These are phyloP conservation scores for Recurvomyces mirabilis DNA, from an alignment of 495 filamentous ascomycete species.

Conservation along the genomic window DNA sequence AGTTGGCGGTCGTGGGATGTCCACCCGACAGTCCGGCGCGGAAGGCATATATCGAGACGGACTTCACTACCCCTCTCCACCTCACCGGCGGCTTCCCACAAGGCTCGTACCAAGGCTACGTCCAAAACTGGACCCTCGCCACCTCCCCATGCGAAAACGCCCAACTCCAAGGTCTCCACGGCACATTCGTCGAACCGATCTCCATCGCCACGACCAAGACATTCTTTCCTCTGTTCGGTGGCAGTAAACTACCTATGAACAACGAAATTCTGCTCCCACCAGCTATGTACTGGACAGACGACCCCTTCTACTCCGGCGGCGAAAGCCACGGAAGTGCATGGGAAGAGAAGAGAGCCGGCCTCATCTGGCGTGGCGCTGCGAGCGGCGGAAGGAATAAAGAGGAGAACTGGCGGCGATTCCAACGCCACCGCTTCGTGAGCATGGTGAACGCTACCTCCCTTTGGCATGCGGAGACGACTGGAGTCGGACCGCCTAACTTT, in stretches of 20 bases:
- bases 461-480: constrained; percentile 25
- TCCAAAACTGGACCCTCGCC: constrained; percentile 29
- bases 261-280: constrained; percentile 73
- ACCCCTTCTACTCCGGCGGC: constrained; percentile 55
- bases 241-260: constrained; percentile 64
- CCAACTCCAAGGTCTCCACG: constrained; percentile 44
- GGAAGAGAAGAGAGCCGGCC: constrained; percentile 42
- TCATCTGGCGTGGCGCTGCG: constrained; percentile 62
- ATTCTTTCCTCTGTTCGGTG: constrained; percentile 62
- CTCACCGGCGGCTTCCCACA: constrained; percentile 17
- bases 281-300: constrained; percentile 63
- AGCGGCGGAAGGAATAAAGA: constrained; percentile 53
- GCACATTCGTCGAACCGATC: constrained; percentile 58
- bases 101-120: constrained; percentile 26
- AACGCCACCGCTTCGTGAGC: constrained; percentile 60
- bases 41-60: constrained; percentile 18
- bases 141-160: constrained; percentile 26
- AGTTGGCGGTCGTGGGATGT: constrained; percentile 25
- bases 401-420: constrained; percentile 58
- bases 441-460: constrained; percentile 58
- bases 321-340: constrained; percentile 40
- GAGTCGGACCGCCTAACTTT: constrained; percentile 20
- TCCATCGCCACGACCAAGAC: constrained; percentile 42
- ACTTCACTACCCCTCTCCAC: constrained; percentile 22
- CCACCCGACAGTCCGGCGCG: constrained; percentile 24